Conservation (phyloP, 169 alveolate genomes). For the Plasmodium blacklocki region DNA sequence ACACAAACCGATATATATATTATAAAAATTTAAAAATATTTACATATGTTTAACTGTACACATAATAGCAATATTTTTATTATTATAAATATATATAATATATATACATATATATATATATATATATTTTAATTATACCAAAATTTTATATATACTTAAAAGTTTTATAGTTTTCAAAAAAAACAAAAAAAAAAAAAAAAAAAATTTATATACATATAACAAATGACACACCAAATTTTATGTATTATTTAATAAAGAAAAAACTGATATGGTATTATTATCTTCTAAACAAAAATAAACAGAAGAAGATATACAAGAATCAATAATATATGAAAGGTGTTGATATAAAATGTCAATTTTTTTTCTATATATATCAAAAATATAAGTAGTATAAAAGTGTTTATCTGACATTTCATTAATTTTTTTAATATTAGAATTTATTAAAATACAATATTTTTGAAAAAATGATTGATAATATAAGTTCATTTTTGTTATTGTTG, state of each 20-base stretch:
- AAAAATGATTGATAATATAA: constrained; percentile 10
- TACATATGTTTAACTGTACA: no score
- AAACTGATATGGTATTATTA: constrained; percentile 55
- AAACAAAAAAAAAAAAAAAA: neutral
- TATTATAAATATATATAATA: no score
- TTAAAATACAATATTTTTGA: constrained; percentile 26
- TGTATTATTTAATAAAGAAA: constrained; percentile 7
- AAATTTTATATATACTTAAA: no score
- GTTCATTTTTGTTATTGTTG: constrained; percentile 32
- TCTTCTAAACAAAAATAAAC: constrained; percentile 66
- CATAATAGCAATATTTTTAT: no score
- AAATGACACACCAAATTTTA: neutral
- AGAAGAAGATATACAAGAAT: constrained; percentile 52
- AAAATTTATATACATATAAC: neutral
- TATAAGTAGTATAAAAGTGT: constrained; percentile 63
- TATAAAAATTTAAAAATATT: no score
- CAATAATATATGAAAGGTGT: constrained; percentile 59
- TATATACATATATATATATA: no score
- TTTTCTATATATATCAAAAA: constrained; percentile 28
- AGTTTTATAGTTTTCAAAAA: neutral
- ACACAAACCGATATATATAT: no score
- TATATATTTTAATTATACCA: no score
- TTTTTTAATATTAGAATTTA: constrained; percentile 63
- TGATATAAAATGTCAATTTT: constrained; percentile 46
- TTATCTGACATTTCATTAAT: constrained; percentile 65